A percentile compares a stretch with the other conserved stretches of the same genome.
Evolutionary conservation across 805 yeast genomes (phyloP).

Genomic region (Candida lessepsii): DNA sequence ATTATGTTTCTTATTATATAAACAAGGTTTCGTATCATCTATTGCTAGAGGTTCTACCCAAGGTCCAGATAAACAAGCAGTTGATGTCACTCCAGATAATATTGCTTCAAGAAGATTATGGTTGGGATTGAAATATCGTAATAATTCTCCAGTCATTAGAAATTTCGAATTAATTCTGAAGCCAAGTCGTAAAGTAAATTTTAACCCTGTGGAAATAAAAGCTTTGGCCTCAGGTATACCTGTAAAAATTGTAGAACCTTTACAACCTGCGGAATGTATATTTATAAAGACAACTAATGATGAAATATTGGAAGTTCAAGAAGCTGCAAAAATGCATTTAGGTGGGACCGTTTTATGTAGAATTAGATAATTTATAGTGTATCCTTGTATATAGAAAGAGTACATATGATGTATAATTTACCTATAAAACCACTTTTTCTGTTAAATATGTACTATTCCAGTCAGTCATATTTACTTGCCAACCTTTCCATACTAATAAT

Average conservation of each 20-base stretch:
- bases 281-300: constrained; percentile 52
- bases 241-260: constrained; percentile 72
- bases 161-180: constrained; percentile 73
- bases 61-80: constrained; percentile 80
- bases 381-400: constrained; percentile 10
- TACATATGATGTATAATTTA: constrained; percentile 8
- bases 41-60: constrained; percentile 79
- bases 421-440: constrained; percentile 30
- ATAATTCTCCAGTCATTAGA: constrained; percentile 72
- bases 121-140: constrained; percentile 87
- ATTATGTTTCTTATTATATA: constrained; percentile 79
- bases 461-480: constrained; percentile 81
- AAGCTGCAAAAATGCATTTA: constrained; percentile 72
- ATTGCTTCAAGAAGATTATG: constrained; percentile 83
- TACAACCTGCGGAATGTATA: constrained; percentile 86
- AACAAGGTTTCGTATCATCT: constrained; percentile 84
- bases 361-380: constrained; percentile 43
- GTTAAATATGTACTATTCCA: constrained; percentile 71
- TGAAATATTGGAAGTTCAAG: constrained; percentile 72
- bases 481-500: constrained; percentile 72
- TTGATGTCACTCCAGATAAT: constrained; percentile 82
- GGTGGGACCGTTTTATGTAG: constrained; percentile 84
- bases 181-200: constrained; percentile 75
- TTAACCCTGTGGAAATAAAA: constrained; percentile 62
- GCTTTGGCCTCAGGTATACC: constrained; percentile 73